A percentile compares a stretch with the other conserved stretches of the same genome.
These are phyloP conservation scores for Phoenix dactylifera DNA, from an alignment of 176 grass and related monocot genomes.

Conservation along the genomic window DNA sequence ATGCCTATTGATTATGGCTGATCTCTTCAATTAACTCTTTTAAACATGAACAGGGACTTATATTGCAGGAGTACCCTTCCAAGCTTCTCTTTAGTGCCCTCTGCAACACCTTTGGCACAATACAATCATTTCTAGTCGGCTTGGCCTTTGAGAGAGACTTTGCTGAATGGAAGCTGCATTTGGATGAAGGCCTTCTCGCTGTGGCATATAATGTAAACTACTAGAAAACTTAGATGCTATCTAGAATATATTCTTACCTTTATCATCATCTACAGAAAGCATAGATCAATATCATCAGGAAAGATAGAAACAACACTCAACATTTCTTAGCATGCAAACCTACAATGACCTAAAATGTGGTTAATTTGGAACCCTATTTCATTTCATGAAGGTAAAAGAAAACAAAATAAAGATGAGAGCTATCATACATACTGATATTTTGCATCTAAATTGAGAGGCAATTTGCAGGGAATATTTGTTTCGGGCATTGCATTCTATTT, in stretches of 20 bases:
- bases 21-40: not conserved
- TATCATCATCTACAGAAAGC: too few relatives aligned
- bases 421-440: too few relatives aligned
- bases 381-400: too few relatives aligned
- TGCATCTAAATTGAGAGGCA: too few relatives aligned
- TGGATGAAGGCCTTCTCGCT: constrained; percentile 37
- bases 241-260: not conserved
- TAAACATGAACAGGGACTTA: constrained; percentile 21
- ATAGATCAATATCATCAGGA: too few relatives aligned
- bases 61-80: constrained; percentile 48
- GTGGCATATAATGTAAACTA: constrained; percentile 16
- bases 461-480: constrained; percentile 35
- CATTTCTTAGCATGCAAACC: too few relatives aligned
- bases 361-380: too few relatives aligned
- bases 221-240: not conserved
- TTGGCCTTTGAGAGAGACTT: constrained; percentile 35
- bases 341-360: too few relatives aligned
- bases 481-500: constrained; percentile 41
- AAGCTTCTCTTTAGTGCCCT: constrained; percentile 42
- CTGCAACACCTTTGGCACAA: constrained; percentile 39
- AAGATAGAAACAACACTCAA: too few relatives aligned
- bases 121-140: constrained; percentile 28
- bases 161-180: constrained; percentile 40
- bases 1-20: not conserved
- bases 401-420: too few relatives aligned